Conservation (phyloP, 163 green algal genomes). For the Scenedesmus sp. region DNA sequence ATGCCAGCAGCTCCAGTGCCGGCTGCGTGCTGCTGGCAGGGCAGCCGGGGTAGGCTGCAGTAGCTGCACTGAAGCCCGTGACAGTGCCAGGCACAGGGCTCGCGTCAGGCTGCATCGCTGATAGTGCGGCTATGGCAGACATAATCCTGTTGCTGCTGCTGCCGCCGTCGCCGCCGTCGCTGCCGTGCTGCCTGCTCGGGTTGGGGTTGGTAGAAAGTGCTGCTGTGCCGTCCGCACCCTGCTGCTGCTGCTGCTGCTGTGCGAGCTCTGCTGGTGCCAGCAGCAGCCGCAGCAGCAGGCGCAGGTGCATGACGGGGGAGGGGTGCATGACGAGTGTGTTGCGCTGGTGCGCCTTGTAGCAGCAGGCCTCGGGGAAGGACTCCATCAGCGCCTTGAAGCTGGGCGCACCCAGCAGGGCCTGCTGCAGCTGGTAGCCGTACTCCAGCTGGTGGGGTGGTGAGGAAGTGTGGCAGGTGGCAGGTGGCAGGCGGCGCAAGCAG, state of each 20-base stretch:
- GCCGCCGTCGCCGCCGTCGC: not conserved
- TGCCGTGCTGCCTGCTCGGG: not conserved
- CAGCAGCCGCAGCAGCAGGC: conserved; percentile 39
- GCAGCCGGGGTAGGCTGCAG: not conserved
- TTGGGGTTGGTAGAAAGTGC: not conserved
- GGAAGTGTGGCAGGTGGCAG: not conserved
- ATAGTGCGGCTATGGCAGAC: not conserved
- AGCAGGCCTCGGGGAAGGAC: conserved; percentile 30
- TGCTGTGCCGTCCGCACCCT: not conserved
- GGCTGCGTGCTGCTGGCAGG: not conserved
- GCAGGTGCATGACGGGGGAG: conserved; percentile 44
- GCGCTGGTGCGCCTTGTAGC: conserved; percentile 12
- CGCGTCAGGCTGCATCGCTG: not conserved
- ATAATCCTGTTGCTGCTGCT: not conserved
- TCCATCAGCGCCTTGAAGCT: conserved; percentile 41
- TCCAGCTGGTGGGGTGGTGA: not conserved
- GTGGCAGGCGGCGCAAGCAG: not conserved
- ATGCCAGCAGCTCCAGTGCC: not conserved
- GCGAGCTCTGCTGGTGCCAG: not conserved
- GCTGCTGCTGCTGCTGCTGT: not conserved
- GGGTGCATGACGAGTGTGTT: conserved; percentile 48
- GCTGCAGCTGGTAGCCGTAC: conserved; percentile 54
- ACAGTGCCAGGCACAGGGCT: not conserved
- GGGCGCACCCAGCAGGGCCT: conserved; percentile 24
- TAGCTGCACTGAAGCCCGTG: conserved; percentile 1